Base-by-base conservation (phyloP, 2,329 filamentous ascomycete species). In the Neonectria neomacrospora region DNA sequence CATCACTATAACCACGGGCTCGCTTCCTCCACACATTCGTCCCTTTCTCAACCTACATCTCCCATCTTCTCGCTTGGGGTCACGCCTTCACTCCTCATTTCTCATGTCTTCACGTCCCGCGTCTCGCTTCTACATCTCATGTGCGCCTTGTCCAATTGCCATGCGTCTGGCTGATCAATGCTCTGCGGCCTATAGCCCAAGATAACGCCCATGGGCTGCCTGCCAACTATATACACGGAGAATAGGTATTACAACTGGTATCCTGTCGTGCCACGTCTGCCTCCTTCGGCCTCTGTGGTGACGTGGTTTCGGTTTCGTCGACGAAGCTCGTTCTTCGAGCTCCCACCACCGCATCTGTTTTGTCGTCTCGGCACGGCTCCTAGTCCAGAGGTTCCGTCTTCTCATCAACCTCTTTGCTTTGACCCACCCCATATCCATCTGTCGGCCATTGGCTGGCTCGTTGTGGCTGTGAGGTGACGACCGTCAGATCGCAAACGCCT, bases 171-270 rank as follows among this genome's bases (percentile, higher is more conserved):
- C 47, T 58, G 58, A 52, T 63, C 68, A 58, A 58, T 69, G 47
- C 62, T 70, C 68, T 64, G 66, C 53, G 63, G 58, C 67, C 64
- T 64, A 58, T 53, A 63, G 59, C 65, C 66, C 59, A 54, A 42
- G 52, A 54, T 64, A 67, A 70, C 63, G 69, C 66, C 64, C 60
- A 56, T 64, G 11, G 47, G 47, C 39, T 61, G 57, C 61, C 50
- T 53, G 41, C 34, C 63, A 67, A 71, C 54, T 73, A 73, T 73
- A 70, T 73, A 73, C 71, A 69, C 51, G 61, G 63, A 67, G 69
- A 73, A 73, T 65, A 71, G 61, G 69, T 73, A 73, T 73, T 73
- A 73, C 68, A 73, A 73, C 67, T 67, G 58, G 61, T 73, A 73
- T 69, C 62, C 63, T 28, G 37, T 59, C 54, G 52, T 56, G 45